These are phyloP conservation scores for Acacia confusa DNA, from an alignment of 306 rosid genomes.

Conservation along the genomic window DNA sequence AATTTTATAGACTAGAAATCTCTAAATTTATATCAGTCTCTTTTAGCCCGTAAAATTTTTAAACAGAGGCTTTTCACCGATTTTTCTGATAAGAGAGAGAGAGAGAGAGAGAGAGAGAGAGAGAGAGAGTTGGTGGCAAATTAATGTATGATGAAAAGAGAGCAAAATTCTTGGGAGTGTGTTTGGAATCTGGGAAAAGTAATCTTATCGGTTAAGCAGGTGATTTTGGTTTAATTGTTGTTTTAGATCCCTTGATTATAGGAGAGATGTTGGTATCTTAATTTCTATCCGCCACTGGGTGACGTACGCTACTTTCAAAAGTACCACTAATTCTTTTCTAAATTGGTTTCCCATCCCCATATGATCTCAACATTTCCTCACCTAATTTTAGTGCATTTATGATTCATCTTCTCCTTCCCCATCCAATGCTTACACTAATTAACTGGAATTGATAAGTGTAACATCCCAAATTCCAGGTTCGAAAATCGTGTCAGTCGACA, in stretches of 20 bases:
- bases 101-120: background rate
- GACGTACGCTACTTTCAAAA: background rate
- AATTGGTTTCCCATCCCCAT: background rate
- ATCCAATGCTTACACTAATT: background rate
- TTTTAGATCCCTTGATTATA: background rate
- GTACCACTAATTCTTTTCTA: background rate
- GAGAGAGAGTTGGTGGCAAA: slow-evolving; percentile 7
- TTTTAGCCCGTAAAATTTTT: no score
- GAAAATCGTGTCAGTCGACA: no score
- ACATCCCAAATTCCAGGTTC: no score
- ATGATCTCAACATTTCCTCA: background rate
- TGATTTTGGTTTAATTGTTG: background rate
- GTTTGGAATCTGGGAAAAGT: background rate
- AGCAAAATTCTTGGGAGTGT: background rate
- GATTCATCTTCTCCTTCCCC: background rate
- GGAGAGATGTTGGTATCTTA: background rate
- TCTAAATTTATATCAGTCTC: no score
- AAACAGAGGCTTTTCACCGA: no score
- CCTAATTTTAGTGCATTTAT: background rate
- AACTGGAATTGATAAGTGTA: background rate
- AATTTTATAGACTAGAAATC: no score
- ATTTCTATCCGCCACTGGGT: background rate
- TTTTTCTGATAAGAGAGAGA: background rate
- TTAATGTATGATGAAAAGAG: slow-evolving; percentile 1
- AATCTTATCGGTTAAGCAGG: background rate